Evolutionary conservation across 1,139 yeast species (phyloP), one percentile per base, ranked within the genome.

Genomic region (Pichia sp.): DNA sequence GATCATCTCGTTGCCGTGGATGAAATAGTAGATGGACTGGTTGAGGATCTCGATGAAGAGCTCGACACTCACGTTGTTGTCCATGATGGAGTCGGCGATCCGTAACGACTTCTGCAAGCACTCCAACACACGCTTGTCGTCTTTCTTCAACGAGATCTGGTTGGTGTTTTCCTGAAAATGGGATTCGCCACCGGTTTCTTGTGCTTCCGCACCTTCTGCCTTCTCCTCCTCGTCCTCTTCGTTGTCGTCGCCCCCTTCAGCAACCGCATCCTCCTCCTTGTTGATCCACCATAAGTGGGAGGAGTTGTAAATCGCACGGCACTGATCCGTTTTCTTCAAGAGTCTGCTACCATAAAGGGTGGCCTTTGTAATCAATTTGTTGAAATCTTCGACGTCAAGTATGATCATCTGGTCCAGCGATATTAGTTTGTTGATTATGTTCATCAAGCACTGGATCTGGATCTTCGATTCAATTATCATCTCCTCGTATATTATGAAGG

Each of bases 221-320:
- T 43, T 40, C 36, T 51, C 55, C 6, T 46, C 55, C n/a, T 51
- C 46, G 4, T 41, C 52, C 3, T 36, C 49, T 20, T 46, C 59
- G 36, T 20, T 20, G 24, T 20, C 24, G 24, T 20, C 24, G 24
- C 24, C 24, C 24, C 24, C 24, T 20, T 20, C 24, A 20, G 3
- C 24, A 20, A 20, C 24, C 24, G 3, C 24, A 20, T 60, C 66
- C 38, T 60, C 59, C 46, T 67, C 70, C 61, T 87, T 92, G 24
- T 85, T 79, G 69, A 95, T 87, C 95, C 96, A 91, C 97, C 97
- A 93, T 52, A 93, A 73, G 70, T 93, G 97, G 3, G 96, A 85
- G 53, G 97, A 92, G 53, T 83, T 73, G 66, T 87, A 89, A 6
- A 93, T 95, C 0, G 96, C 85, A 27, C 97, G 81, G 67, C 98